Conservation (phyloP, 768 basidiomycete genomes). For the Amanita inopinata region DNA sequence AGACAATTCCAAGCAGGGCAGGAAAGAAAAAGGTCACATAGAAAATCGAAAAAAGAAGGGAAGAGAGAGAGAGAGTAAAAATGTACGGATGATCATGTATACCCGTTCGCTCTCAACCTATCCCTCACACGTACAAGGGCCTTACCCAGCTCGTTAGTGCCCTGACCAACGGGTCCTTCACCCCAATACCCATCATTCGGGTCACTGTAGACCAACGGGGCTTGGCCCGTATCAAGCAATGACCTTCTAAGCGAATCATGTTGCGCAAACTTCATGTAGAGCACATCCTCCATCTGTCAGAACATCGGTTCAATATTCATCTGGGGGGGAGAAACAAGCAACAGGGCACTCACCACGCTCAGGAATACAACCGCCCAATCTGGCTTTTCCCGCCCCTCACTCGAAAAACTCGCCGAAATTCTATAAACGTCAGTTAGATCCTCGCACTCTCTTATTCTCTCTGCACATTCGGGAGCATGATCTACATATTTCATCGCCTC, state of each 20-base stretch:
- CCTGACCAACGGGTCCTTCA: slow-evolving; percentile 33
- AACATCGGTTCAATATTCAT: background rate
- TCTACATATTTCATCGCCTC: slow-evolving; percentile 66
- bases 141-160: slow-evolving; percentile 55
- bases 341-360: slow-evolving; percentile 31
- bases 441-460: slow-evolving; percentile 37
- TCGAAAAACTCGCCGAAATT: slow-evolving; percentile 20
- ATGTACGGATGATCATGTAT: too few species aligned
- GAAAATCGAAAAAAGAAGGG: too few species aligned
- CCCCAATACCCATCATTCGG: slow-evolving; percentile 60
- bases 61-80: too few species aligned
- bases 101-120: background rate
- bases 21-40: too few species aligned
- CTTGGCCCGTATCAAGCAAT: slow-evolving; percentile 44
- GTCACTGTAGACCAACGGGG: slow-evolving; percentile 45
- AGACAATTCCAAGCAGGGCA: too few species aligned
- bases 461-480: slow-evolving; percentile 40
- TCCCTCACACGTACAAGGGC: slow-evolving; percentile 1
- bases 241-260: slow-evolving; percentile 46
- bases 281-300: slow-evolving; percentile 56
- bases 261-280: slow-evolving; percentile 63
- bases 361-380: slow-evolving; percentile 53
- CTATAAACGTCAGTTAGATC: slow-evolving; percentile 29
- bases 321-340: background rate
- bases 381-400: slow-evolving; percentile 22